A percentile compares a stretch with the other conserved stretches of the same genome.
phyloP scores from a whole-genome alignment of 2,329 filamentous ascomycete species.

The Cordyceps pruinosa region DNA sequence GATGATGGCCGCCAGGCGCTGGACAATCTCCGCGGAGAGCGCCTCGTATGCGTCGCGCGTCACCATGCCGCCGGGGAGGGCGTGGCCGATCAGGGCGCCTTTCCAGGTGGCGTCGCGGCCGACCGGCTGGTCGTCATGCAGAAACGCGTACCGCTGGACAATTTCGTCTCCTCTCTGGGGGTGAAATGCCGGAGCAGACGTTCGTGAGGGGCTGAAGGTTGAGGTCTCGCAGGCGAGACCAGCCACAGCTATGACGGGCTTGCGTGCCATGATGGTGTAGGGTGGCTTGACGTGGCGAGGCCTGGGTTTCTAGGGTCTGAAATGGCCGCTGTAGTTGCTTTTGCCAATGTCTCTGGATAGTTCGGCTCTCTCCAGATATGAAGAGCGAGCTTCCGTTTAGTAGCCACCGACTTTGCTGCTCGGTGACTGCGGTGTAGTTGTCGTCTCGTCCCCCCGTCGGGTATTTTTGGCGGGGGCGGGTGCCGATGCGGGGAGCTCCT shows the following conservation, averaged over 20 bases:
- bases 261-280: slow-evolving; percentile 13
- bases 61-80: slow-evolving; percentile 43
- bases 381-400: not conserved
- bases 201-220: slow-evolving; percentile 44
- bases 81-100: slow-evolving; percentile 45
- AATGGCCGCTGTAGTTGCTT: not conserved
- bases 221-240: slow-evolving; percentile 49
- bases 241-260: slow-evolving; percentile 42
- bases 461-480: not conserved
- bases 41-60: slow-evolving; percentile 38
- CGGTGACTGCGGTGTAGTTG: not conserved
- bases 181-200: slow-evolving; percentile 41
- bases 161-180: slow-evolving; percentile 37
- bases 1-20: slow-evolving; percentile 32
- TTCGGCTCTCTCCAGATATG: not conserved
- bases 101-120: slow-evolving; percentile 39
- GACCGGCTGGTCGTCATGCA: slow-evolving; percentile 33
- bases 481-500: not conserved
- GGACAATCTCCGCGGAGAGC: slow-evolving; percentile 34
- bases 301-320: not conserved
- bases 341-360: too few relatives aligned
- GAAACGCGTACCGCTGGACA: slow-evolving; percentile 38
- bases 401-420: not conserved
- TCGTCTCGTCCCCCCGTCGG: not conserved
- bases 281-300: not conserved